Evolutionary conservation across 495 filamentous ascomycete genomes (phyloP), one percentile per base, ranked within the genome.

Genomic region (Xylaria longipes): DNA sequence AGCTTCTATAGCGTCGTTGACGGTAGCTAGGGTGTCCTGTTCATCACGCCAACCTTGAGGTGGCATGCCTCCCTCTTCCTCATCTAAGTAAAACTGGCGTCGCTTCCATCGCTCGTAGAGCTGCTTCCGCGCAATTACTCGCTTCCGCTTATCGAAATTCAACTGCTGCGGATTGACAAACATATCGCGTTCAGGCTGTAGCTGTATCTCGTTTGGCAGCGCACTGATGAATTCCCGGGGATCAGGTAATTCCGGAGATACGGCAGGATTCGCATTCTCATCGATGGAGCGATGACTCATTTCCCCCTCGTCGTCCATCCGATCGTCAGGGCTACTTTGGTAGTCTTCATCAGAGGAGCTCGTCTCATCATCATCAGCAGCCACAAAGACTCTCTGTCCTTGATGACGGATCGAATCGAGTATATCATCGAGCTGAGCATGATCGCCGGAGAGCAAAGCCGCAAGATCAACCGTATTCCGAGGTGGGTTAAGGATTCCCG

Each of bases 81-180:
- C 92, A 54, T 95, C 93, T 27, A 92, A 85, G 74, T 95, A 95
- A 74, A 95, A 95, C 35, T 89, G 88, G 64, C 93, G 84, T 63
- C 89, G 84, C 72, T 87, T 87, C 91, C 92, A 93, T 60, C 92
- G 88, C 68, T 95, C 90, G 71, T 91, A 85, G 22, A 92, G 84
- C 61, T 87, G 89, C 61, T 84, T 84, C 27, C 84, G 80, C 5
- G 82, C 83, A n/a, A 75, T 72, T 0, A 74, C 57, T 35, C 74
- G 74, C 41, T 75, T 79, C 39, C 75, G 72, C 37, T 74, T 76
- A 9, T 76, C 77, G 17, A 75, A 48, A 20, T 69, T 73, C 25
- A 73, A 25, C 5, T 71, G 72, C 27, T 71, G 75, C 12, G 48
- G 60, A 45, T 71, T 75, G 14, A 72, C 67, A 4, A 74, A 66